Conservation (phyloP, 163 green algal genomes). For the Scenedesmus sp. region DNA sequence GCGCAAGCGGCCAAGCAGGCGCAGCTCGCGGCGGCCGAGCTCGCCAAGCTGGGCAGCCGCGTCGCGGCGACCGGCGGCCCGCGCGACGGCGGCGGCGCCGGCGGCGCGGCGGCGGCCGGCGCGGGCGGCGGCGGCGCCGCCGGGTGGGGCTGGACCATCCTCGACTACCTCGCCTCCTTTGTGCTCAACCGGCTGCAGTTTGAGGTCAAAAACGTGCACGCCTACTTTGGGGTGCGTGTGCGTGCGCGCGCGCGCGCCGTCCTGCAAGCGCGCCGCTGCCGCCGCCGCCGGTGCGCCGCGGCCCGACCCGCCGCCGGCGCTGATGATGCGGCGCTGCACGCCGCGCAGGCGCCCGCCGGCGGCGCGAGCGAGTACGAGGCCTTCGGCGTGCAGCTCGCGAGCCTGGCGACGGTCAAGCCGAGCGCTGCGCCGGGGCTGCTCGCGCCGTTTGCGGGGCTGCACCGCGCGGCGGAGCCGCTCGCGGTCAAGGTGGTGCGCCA, state of each 20-base stretch:
- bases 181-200: conserved; percentile 81
- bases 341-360: conserved; percentile 10
- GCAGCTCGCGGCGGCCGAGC: conserved; percentile 75
- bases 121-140: conserved; percentile 9
- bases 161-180: conserved; percentile 65
- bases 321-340: background rate
- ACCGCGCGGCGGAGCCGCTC: background rate
- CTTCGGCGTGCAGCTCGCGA: conserved; percentile 47
- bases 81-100: conserved; percentile 7
- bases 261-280: too few species aligned
- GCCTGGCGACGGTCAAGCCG: conserved; percentile 41
- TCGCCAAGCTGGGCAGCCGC: conserved; percentile 63
- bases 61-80: conserved; percentile 38
- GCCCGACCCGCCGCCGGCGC: too few species aligned
- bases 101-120: conserved; percentile 27
- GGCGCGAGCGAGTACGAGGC: conserved; percentile 40
- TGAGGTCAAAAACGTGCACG: conserved; percentile 70
- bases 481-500: conserved; percentile 33
- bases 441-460: conserved; percentile 8
- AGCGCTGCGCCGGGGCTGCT: background rate
- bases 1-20: conserved; percentile 77
- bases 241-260: too few species aligned
- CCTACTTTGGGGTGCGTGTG: conserved; percentile 67
- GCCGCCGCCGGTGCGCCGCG: too few species aligned
- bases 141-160: conserved; percentile 55